Evolutionary conservation across 768 basidiomycete genomes (phyloP).

Genomic region (Boletellus emodensis): DNA sequence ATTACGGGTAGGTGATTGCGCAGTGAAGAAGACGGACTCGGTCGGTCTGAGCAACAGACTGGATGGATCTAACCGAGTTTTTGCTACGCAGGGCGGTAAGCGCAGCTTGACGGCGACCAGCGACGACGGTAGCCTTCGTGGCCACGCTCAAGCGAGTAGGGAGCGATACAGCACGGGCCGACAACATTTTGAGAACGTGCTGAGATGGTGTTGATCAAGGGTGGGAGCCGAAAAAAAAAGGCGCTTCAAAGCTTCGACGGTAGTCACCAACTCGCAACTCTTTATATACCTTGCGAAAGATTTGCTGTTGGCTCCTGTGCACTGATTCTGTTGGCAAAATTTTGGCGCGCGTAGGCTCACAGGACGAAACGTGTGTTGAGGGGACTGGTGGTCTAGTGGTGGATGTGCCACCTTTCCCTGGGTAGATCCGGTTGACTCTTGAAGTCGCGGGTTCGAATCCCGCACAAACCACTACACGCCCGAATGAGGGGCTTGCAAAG

Average conservation of each 20-base stretch:
- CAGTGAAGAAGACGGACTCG: conserved; percentile 43
- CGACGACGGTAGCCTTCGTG: conserved; percentile 46
- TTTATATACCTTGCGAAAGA: conserved; percentile 1
- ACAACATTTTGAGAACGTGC: conserved; percentile 25
- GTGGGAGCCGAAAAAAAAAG: background rate
- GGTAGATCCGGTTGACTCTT: too few species aligned
- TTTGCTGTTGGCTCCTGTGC: conserved; percentile 22
- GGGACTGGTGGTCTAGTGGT: too few species aligned
- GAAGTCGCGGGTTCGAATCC: too few species aligned
- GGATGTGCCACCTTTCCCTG: too few species aligned
- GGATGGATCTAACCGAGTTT: conserved; percentile 42
- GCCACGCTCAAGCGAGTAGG: conserved; percentile 32
- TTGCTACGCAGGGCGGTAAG: conserved; percentile 38
- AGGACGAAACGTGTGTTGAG: background rate
- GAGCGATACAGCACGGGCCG: conserved; percentile 23
- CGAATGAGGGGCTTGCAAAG: too few species aligned
- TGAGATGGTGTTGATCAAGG: conserved; percentile 1
- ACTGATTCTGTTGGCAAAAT: background rate
- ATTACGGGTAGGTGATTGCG: background rate
- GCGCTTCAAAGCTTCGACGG: too few species aligned
- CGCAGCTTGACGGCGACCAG: conserved; percentile 39
- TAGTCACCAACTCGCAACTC: background rate
- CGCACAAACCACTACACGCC: too few species aligned
- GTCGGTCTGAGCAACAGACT: conserved; percentile 70
- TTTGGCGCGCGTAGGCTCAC: background rate